Conservation (phyloP, 805 yeast species). For the Candida berthetii region DNA sequence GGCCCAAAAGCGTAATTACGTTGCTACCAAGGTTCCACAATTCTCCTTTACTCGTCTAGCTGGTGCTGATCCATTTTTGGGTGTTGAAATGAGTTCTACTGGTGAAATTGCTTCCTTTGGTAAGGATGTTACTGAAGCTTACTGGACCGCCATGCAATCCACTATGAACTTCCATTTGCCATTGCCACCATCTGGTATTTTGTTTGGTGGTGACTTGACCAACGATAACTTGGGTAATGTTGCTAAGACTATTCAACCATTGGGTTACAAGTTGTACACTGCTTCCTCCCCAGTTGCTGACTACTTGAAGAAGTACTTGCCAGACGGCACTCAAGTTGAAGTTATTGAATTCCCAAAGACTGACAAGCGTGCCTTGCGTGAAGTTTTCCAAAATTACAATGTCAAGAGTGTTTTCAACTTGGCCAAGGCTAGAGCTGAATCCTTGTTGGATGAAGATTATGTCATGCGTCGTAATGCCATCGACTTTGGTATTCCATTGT, state of each 20-base stretch:
- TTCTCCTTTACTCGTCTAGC: slow-evolving; percentile 97
- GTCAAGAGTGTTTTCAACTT: slow-evolving; percentile 87
- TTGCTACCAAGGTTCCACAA: slow-evolving; percentile 97
- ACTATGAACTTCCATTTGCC: slow-evolving; percentile 97
- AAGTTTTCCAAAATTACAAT: slow-evolving; percentile 82
- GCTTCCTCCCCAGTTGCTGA: slow-evolving; percentile 68
- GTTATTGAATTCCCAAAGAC: slow-evolving; percentile 87
- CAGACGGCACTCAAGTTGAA: slow-evolving; percentile 32
- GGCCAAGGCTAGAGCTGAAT: slow-evolving; percentile 85
- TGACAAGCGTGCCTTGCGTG: slow-evolving; percentile 90
- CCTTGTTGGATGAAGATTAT: slow-evolving; percentile 81
- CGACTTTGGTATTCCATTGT: slow-evolving; percentile 93
- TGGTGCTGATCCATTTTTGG: slow-evolving; percentile 98
- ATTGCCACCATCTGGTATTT: slow-evolving; percentile 79
- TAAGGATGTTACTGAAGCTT: slow-evolving; percentile 75
- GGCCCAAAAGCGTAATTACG: slow-evolving; percentile 69
- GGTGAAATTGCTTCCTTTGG: slow-evolving; percentile 99
- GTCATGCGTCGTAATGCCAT: slow-evolving; percentile 99
- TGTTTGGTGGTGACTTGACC: slow-evolving; percentile 90
- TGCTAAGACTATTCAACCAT: slow-evolving; percentile 57
- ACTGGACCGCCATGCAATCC: slow-evolving; percentile 96
- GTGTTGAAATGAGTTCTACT: slow-evolving; percentile 99
- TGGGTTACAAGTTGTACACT: slow-evolving; percentile 79
- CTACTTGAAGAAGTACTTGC: slow-evolving; percentile 50
- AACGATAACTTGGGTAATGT: slow-evolving; percentile 67